Conservation (phyloP, 2,329 filamentous ascomycete species). For the Trichoderma koningii region DNA sequence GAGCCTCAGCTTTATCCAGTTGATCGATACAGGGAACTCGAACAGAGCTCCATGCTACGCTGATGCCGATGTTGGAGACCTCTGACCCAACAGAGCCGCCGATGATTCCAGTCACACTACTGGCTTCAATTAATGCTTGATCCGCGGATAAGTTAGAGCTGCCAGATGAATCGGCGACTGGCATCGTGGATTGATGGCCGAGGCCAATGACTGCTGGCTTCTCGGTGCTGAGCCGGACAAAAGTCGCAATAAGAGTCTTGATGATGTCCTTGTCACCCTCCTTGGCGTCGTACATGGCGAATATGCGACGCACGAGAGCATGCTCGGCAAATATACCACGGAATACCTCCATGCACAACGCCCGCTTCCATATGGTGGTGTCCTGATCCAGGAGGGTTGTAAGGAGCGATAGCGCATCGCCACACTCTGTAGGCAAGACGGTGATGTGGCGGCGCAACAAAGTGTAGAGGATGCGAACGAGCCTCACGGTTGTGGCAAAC, state of each 20-base stretch:
- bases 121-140: constrained; percentile 85
- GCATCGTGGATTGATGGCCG: constrained; percentile 83
- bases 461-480: constrained; percentile 80
- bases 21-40: constrained; percentile 89
- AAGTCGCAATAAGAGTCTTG: constrained; percentile 78
- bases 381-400: constrained; percentile 90
- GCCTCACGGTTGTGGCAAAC: constrained; percentile 80
- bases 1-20: constrained; percentile 86
- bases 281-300: constrained; percentile 73
- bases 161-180: constrained; percentile 59
- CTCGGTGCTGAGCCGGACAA: constrained; percentile 91
- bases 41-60: constrained; percentile 86
- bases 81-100: constrained; percentile 68
- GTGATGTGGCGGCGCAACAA: constrained; percentile 76
- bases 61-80: constrained; percentile 75
- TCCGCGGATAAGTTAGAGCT: constrained; percentile 65
- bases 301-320: constrained; percentile 75
- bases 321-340: constrained; percentile 82
- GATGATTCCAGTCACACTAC: constrained; percentile 85
- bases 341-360: constrained; percentile 89
- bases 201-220: constrained; percentile 87
- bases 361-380: constrained; percentile 79
- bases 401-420: constrained; percentile 77
- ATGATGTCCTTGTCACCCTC: constrained; percentile 75
- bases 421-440: constrained; percentile 75